phyloP scores from a whole-genome alignment of 345 rosid species.

The Rhodamnia argentea region DNA sequence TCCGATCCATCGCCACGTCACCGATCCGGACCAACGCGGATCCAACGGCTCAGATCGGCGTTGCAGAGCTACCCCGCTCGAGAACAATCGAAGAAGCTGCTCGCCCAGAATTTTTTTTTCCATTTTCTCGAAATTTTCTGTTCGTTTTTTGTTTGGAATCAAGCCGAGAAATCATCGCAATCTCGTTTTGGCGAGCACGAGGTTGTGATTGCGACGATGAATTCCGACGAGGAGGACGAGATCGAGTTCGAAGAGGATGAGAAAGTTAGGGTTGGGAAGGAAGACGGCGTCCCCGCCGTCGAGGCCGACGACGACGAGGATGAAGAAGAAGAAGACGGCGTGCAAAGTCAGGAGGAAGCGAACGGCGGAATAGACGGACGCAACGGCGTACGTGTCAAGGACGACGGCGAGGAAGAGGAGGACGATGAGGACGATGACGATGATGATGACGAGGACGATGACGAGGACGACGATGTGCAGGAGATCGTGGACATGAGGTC shows the following conservation, averaged over 20 bases:
- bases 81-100: slow-evolving; percentile 5
- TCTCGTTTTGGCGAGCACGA: background rate
- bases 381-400: slow-evolving; percentile 14
- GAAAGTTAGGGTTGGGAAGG: background rate
- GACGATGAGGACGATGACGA: slow-evolving; percentile 35
- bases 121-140: background rate
- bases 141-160: slow-evolving; percentile 1
- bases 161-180: background rate
- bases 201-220: background rate
- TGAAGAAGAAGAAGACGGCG: slow-evolving; percentile 15
- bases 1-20: slow-evolving; percentile 4
- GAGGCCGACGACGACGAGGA: slow-evolving; percentile 24
- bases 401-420: slow-evolving; percentile 31
- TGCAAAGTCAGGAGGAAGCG: slow-evolving; percentile 17
- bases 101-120: slow-evolving; percentile 9
- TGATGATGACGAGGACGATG: slow-evolving; percentile 36
- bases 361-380: slow-evolving; percentile 23
- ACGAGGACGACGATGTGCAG: slow-evolving; percentile 39
- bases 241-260: background rate
- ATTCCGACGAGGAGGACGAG: background rate
- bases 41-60: slow-evolving; percentile 53
- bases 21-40: slow-evolving; percentile 12
- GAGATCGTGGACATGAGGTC: slow-evolving; percentile 42
- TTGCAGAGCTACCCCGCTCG: slow-evolving; percentile 33
- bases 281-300: slow-evolving; percentile 32